These are phyloP conservation scores for Rhododendron mucronatum DNA, from an alignment of 148 eudicot species.

Conservation along the genomic window DNA sequence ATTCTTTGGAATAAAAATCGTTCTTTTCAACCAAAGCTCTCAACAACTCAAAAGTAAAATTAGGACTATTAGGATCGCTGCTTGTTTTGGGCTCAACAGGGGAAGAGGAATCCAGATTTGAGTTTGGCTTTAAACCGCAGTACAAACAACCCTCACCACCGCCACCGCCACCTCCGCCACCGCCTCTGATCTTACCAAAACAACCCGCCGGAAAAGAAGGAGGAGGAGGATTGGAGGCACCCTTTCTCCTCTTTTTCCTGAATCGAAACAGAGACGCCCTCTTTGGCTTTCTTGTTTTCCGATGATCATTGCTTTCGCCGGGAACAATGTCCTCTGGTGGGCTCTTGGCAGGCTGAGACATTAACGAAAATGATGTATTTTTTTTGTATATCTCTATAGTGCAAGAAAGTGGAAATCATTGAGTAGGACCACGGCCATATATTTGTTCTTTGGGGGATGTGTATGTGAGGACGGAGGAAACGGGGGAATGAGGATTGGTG, in stretches of 20 bases:
- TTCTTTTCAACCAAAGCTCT: constrained; percentile 68
- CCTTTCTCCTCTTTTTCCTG: constrained; percentile 20
- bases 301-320: neutral
- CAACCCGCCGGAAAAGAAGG: constrained; percentile 8
- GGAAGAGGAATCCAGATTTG: constrained; percentile 26
- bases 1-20: constrained; percentile 66
- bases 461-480: neutral
- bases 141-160: constrained; percentile 26
- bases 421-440: neutral
- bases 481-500: neutral
- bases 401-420: neutral
- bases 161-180: neutral
- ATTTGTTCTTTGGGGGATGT: neutral
- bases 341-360: neutral
- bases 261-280: constrained; percentile 18
- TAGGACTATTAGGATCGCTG: constrained; percentile 35
- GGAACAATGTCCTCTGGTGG: constrained; percentile 2
- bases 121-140: constrained; percentile 35
- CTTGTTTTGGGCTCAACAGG: constrained; percentile 27
- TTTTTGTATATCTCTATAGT: neutral
- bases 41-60: constrained; percentile 29
- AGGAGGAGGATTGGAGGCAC: constrained; percentile 5
- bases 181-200: constrained; percentile 4
- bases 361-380: neutral
- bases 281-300: constrained; percentile 8